Evolutionary conservation across 1,284 basidiomycete species (phyloP).

Genomic region (Cryptococcus sp.): DNA sequence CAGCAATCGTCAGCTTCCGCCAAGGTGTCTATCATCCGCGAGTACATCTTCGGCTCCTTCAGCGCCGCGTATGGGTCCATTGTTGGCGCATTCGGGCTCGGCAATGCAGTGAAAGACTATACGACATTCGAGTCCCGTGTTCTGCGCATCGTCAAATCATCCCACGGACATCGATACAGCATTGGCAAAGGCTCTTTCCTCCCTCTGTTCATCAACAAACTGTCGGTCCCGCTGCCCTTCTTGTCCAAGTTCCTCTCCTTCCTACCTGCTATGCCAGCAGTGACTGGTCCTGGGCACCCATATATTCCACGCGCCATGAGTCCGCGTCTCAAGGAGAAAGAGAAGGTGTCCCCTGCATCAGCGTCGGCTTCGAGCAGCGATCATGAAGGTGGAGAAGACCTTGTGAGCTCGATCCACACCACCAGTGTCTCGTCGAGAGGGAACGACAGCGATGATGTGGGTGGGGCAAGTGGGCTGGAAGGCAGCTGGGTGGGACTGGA

Average conservation of each 20-base stretch:
- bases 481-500: conserved; percentile 47
- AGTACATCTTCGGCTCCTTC: conserved; percentile 32
- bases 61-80: conserved; percentile 18
- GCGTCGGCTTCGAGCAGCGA: conserved; percentile 33
- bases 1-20: conserved; percentile 21
- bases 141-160: conserved; percentile 35
- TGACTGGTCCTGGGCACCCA: conserved; percentile 31
- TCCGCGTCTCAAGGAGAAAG: background rate
- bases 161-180: conserved; percentile 18
- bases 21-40: conserved; percentile 37
- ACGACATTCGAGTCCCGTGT: conserved; percentile 34
- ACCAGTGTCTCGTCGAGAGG: conserved; percentile 23
- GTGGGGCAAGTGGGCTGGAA: conserved; percentile 33
- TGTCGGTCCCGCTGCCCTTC: conserved; percentile 27
- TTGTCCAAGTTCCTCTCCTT: conserved; percentile 27
- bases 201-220: conserved; percentile 26
- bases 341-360: conserved; percentile 7
- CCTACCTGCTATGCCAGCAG: conserved; percentile 31
- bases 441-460: conserved; percentile 17
- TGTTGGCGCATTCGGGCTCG: conserved; percentile 31
- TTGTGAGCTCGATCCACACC: conserved; percentile 44
- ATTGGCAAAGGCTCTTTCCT: conserved; percentile 40
- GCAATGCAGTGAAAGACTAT: conserved; percentile 36
- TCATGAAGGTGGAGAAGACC: conserved; percentile 43
- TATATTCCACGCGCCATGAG: conserved; percentile 9